Evolutionary conservation across 2,329 filamentous ascomycete genomes (phyloP), one percentile per base, ranked within the genome.

Genomic region (Hypoxylon sp.): DNA sequence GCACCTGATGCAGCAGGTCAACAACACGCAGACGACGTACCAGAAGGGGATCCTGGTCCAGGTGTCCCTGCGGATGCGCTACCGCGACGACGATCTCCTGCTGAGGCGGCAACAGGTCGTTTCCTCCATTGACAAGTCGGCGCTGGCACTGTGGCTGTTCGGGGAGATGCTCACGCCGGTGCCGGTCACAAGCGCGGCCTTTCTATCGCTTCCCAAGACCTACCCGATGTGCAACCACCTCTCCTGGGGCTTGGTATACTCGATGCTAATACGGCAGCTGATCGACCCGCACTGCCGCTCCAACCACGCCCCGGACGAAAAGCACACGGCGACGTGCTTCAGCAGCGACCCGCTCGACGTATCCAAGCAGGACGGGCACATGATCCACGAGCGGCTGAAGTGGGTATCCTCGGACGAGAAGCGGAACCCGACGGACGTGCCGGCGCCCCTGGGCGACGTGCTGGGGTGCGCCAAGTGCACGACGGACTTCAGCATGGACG

Each of bases 401-500:
- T 57, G 59, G 54, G 14, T 61, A 33, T 18, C 58, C 7, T 67
- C 60, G 3, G 33, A n/a, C 2, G 44, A 30, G 1, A 46, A 59
- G 45, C 30, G 1, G 28, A 50, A 61, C 12, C 67, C 67, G 20
- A 71, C 42, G 32, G 62, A 67, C 38, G 38, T 64, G 26, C 64
- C 69, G 6, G 5, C 44, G n/a, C 53, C 59, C 0, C 46, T 71
- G 14, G 72, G 71, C 9, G 52, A 64, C 18, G 61, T 71, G 9
- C 36, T 61, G 8, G 65, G 65, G 14, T 73, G 72, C 38, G 20
- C 42, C 11, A 61, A 60, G 28, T 73, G 72, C 53, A 70, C 71
- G 38, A 71, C 72, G 9, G 72, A 73, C 50, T 72, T 54, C 24
- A 60, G 62, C 22, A 40, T 73, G 20, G 72, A 71, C 56, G 67